These are phyloP conservation scores for Hura crepitans DNA, from an alignment of 441 rosid species.

Conservation along the genomic window DNA sequence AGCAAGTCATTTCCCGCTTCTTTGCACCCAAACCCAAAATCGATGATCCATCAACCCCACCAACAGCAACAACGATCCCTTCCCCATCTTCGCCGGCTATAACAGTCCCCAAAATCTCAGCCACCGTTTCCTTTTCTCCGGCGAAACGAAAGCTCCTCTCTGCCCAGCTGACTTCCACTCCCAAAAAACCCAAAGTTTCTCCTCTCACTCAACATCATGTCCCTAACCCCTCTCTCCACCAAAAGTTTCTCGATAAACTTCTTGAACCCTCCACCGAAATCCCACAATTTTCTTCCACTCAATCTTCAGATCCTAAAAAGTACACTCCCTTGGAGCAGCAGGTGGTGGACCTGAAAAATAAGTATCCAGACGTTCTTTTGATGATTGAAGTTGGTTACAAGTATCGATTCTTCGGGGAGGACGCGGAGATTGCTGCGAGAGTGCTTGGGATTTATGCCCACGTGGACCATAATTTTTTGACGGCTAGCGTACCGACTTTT, in stretches of 20 bases:
- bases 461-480: constrained; percentile 67
- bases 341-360: constrained; percentile 68
- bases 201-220: constrained; percentile 46
- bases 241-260: constrained; percentile 43
- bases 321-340: constrained; percentile 86
- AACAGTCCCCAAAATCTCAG: constrained; percentile 48
- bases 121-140: constrained; percentile 73
- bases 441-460: constrained; percentile 79
- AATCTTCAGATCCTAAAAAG: constrained; percentile 28
- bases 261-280: constrained; percentile 38
- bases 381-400: constrained; percentile 96
- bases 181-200: constrained; percentile 52
- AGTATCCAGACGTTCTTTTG: constrained; percentile 66
- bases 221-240: constrained; percentile 39
- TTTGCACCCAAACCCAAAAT: constrained; percentile 68
- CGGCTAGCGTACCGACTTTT: constrained; percentile 87
- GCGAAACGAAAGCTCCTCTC: constrained; percentile 72
- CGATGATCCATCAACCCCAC: constrained; percentile 22
- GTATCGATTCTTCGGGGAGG: constrained; percentile 82
- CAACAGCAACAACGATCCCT: constrained; percentile 22
- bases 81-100: constrained; percentile 31
- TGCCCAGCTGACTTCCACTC: constrained; percentile 37
- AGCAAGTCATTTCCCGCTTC: constrained; percentile 82
- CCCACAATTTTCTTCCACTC: constrained; percentile 17
- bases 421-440: constrained; percentile 72